Conservation (phyloP, 306 rosid species). For the Pterocarpus santalinus region DNA sequence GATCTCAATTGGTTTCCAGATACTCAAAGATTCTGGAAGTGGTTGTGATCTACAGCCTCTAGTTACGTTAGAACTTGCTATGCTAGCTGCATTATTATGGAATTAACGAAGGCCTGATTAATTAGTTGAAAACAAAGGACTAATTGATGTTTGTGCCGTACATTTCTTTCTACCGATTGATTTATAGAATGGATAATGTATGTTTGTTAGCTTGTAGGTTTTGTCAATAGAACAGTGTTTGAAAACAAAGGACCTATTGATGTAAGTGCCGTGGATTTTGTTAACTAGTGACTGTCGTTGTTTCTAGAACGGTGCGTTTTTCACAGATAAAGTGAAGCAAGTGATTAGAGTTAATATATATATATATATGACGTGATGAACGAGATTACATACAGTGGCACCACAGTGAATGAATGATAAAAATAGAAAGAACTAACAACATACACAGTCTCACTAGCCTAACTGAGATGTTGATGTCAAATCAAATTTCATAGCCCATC, state of each 20-base stretch:
- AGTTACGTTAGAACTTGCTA: background rate
- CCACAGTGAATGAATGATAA: background rate
- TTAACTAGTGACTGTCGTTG: too few relatives aligned
- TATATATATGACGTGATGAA: background rate
- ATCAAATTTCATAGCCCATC: slow-evolving; percentile 31
- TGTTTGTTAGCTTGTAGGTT: too few relatives aligned
- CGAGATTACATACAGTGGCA: too few relatives aligned
- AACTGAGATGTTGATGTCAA: slow-evolving; percentile 44
- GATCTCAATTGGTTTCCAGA: background rate
- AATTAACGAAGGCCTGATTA: background rate
- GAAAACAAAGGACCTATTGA: too few relatives aligned
- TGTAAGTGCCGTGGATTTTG: too few relatives aligned
- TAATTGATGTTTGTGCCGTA: too few relatives aligned
- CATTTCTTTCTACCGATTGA: too few relatives aligned
- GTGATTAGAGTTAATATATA: background rate
- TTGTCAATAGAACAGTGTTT: too few relatives aligned
- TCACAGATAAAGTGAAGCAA: background rate
- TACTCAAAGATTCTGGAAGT: background rate
- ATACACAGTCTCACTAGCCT: slow-evolving; percentile 38
- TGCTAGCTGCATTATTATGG: background rate
- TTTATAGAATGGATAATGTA: too few relatives aligned
- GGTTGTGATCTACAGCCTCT: background rate
- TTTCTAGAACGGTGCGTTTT: background rate
- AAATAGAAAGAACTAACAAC: background rate
- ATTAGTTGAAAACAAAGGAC: background rate